A percentile compares a stretch with the other conserved stretches of the same genome.
These are phyloP conservation scores for Boletus tomentosulus DNA, from an alignment of 768 basidiomycete species.

Conservation along the genomic window DNA sequence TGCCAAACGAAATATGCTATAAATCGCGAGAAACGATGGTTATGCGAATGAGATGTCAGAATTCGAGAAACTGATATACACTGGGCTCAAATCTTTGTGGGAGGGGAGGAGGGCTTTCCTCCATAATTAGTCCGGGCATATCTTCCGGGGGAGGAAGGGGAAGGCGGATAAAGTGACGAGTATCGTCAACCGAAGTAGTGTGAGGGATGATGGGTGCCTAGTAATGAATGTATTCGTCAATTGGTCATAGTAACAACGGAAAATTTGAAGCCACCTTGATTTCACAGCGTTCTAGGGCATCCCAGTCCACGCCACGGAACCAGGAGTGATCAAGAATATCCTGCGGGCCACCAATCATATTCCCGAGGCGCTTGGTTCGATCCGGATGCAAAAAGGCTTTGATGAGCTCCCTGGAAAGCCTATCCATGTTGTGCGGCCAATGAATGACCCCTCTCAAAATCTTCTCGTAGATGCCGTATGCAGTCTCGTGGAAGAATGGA, in stretches of 20 bases:
- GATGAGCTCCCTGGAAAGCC: slow-evolving; percentile 85
- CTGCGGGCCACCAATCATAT: slow-evolving; percentile 86
- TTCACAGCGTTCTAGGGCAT: slow-evolving; percentile 77
- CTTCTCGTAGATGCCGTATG: slow-evolving; percentile 97
- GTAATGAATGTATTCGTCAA: neutral
- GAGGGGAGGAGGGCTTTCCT: slow-evolving; percentile 55
- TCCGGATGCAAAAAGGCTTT: slow-evolving; percentile 88
- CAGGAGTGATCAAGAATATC: slow-evolving; percentile 91
- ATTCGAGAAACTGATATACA: slow-evolving; percentile 72
- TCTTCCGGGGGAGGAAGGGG: slow-evolving; percentile 74
- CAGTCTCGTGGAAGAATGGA: slow-evolving; percentile 97
- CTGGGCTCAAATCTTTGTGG: slow-evolving; percentile 64
- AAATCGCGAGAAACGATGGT: slow-evolving; percentile 15
- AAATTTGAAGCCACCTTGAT: slow-evolving; percentile 57
- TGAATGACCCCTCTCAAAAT: slow-evolving; percentile 84
- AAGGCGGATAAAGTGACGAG: slow-evolving; percentile 79
- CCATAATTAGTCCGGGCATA: slow-evolving; percentile 70
- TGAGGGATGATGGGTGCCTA: slow-evolving; percentile 87
- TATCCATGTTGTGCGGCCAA: slow-evolving; percentile 90
- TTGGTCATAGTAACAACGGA: slow-evolving; percentile 1
- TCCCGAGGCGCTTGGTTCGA: slow-evolving; percentile 86
- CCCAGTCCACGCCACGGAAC: slow-evolving; percentile 96
- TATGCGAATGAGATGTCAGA: slow-evolving; percentile 38
- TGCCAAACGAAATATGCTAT: slow-evolving; percentile 24
- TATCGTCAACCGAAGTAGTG: slow-evolving; percentile 76